Conservation (phyloP, 2,329 filamentous ascomycete species). For the Beauveria sp. region DNA sequence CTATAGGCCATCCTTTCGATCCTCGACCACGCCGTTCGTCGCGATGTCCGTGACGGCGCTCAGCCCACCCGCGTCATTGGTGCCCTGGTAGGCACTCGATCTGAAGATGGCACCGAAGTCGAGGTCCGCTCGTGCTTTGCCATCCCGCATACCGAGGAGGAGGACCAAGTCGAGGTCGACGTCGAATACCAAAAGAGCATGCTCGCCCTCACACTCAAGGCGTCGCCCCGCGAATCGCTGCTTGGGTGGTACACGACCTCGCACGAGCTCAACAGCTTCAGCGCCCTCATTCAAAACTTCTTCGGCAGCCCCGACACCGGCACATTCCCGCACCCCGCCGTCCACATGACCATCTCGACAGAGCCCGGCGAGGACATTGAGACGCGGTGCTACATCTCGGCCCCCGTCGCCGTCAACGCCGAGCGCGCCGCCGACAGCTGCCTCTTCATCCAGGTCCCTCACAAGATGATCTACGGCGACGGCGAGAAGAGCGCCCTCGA, state of each 20-base stretch:
- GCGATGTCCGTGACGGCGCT: conserved; percentile 58
- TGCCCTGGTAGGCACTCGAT: conserved; percentile 84
- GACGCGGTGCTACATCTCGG: conserved; percentile 88
- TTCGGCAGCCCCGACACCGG: conserved; percentile 95
- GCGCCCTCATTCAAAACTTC: conserved; percentile 96
- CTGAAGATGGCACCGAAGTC: conserved; percentile 93
- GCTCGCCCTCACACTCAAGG: conserved; percentile 89
- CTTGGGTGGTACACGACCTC: conserved; percentile 98
- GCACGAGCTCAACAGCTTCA: conserved; percentile 96
- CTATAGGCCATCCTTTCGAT: conserved; percentile 63
- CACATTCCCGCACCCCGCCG: conserved; percentile 93
- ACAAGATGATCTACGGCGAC: conserved; percentile 86
- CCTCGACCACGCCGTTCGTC: conserved; percentile 88
- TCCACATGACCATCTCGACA: conserved; percentile 92
- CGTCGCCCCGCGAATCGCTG: conserved; percentile 85
- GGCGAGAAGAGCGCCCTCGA: conserved; percentile 62
- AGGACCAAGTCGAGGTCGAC: conserved; percentile 98
- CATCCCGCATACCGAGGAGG: conserved; percentile 95
- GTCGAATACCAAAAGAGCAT: conserved; percentile 99
- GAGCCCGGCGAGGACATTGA: conserved; percentile 83
- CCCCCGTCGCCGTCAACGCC: conserved; percentile 87
- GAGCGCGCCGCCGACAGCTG: conserved; percentile 95
- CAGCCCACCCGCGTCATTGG: conserved; percentile 96
- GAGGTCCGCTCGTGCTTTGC: conserved; percentile 96
- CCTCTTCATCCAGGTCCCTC: conserved; percentile 93